Base-by-base conservation (phyloP, 2,329 filamentous ascomycete species). In the Fusarium transvaalense region DNA sequence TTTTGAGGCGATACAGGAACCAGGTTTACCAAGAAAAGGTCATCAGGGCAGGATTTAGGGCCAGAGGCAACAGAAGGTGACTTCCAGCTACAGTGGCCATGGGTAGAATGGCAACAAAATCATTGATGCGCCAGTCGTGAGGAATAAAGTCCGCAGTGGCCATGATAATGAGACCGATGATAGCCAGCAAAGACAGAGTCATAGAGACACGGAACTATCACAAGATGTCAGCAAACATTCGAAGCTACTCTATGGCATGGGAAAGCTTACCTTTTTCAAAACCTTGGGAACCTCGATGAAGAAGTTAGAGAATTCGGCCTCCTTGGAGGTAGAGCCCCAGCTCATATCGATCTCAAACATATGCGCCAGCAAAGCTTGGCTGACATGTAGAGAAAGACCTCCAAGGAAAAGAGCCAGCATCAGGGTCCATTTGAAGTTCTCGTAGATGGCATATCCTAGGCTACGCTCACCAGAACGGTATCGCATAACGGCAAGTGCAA, bases 331-430 rank as follows among this genome's bases (percentile, higher is more conserved):
- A 2, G 92, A 89, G 51, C 92, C 92, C 93, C 93, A 96, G 5
- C 87, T 88, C 90, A 96, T 95, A 79, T 96, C 86, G 76, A 95
- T 89, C 80, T 92, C 89, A 77, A 96, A 92, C 87, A 96, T 92
- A 82, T 97, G 93, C 6, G 89, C 86, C 45, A 96, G 80, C 34
- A 97, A 83, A 2, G 93, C 93, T 77, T 94, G 91, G 31, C 88
- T 92, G 48, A 97, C 87, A 80, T 97, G 92, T 35, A 97, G 85
- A 2, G 89, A 92, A 50, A 96, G 84, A 38, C 93, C 93, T 53
- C 93, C 93, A 19, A 97, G 84, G 84, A 96, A 97, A 77, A 96
- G 90, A 64, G 90, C 90, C 47, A 95, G 83, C 79, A 91, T 83
- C 55, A 91, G 79, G 12, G 90, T 88, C 91, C 91, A 94, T 79